Percentiles rank a stretch among this genome's conserved stretches.
These are phyloP conservation scores for Clohesyomyces aquaticus DNA, from an alignment of 495 filamentous ascomycete genomes.

Conservation along the genomic window DNA sequence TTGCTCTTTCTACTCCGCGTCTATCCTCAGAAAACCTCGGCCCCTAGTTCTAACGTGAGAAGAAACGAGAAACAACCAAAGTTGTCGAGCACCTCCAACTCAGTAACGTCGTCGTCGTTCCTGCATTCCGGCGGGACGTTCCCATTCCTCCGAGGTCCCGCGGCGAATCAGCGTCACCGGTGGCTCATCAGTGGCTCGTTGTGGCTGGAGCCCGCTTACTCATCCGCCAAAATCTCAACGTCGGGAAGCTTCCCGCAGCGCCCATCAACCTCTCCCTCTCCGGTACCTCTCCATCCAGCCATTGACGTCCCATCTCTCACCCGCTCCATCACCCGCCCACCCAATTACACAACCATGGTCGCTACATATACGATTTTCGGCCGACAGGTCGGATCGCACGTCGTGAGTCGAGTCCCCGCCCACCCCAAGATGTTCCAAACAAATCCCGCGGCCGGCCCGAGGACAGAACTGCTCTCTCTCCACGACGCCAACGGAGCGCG, in stretches of 20 bases:
- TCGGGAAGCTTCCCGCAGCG: conserved; percentile 17
- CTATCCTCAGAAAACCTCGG: no score
- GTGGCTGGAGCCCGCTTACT: neutral
- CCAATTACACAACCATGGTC: conserved; percentile 72
- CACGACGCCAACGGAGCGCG: neutral
- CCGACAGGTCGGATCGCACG: conserved; percentile 89
- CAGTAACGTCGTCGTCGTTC: neutral
- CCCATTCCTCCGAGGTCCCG: neutral
- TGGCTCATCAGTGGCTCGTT: neutral
- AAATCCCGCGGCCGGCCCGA: neutral
- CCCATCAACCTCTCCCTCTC: conserved; percentile 20
- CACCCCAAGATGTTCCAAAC: neutral
- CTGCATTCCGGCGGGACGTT: no score
- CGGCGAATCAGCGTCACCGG: conserved; percentile 6
- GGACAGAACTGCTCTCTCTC: conserved; percentile 10
- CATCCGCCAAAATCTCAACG: conserved; percentile 18
- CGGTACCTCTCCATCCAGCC: conserved; percentile 35
- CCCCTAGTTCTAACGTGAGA: no score
- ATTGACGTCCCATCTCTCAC: conserved; percentile 42
- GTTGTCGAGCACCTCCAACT: neutral
- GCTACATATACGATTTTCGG: conserved; percentile 82
- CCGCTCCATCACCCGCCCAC: conserved; percentile 47
- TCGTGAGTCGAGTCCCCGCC: conserved; percentile 69
- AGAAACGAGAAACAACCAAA: no score
- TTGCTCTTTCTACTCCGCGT: conserved; percentile 27